Evolutionary conservation across 257 asterid species (phyloP), one percentile per base, ranked within the genome.

Genomic region (Striga asiatica): DNA sequence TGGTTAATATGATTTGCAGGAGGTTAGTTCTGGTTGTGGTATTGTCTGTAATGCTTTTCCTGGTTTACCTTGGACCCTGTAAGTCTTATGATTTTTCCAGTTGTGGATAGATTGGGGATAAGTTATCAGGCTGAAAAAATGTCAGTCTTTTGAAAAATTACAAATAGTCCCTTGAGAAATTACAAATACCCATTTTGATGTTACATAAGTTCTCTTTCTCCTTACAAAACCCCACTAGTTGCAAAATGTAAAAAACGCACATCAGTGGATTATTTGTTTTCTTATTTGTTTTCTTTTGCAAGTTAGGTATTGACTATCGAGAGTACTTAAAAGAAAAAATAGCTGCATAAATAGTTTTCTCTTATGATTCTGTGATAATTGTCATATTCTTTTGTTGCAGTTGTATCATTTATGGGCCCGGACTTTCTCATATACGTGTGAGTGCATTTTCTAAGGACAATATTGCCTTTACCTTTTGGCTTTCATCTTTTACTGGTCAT

Each of bases 61-160:
- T 92, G 66, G 88, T 95, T 34, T 59, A 85, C 38, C 80, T 92
- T 16, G 99, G 99, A 38, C 84, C 84, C 71, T 54, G 98, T 91
- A 80, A 80, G 98, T 61, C 31, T 58, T 17, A 48, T 18, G 41
- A 27, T 39, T 39, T 55, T 29, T 61, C 17, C 25, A 45, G 1
- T 61, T 4, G 23, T 48, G 12, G 32, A 11, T 43, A 12, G 8
- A 5, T 29, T 29, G 5, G n/a, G n/a, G n/a, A n/a, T n/a, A n/a
- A n/a, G n/a, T n/a, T n/a, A n/a, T n/a, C n/a, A n/a, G n/a, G n/a
- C n/a, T n/a, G n/a, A n/a, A n/a, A n/a, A n/a, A n/a, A n/a, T n/a
- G n/a, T n/a, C n/a, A n/a, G n/a, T n/a, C n/a, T n/a, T n/a, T n/a
- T n/a, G n/a, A n/a, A 13, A 4, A 38, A 38, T 38, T 38, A 38